Percentiles rank a stretch among this genome's conserved stretches.
phyloP scores from a whole-genome alignment of 352 stramenopile genomes.

The Pythium myriotylum region DNA sequence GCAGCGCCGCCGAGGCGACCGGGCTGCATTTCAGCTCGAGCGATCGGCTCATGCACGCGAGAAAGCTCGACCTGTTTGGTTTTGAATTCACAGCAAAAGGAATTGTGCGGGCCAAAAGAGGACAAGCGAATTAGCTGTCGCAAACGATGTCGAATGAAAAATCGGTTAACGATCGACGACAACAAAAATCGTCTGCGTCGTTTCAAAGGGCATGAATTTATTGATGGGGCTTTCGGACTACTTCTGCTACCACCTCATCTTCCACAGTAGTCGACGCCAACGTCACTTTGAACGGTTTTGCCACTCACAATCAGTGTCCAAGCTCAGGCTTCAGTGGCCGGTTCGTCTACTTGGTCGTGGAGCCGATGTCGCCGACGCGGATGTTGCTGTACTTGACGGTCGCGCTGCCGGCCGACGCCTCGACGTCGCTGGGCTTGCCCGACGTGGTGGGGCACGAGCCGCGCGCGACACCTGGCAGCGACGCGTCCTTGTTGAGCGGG shows the following conservation, averaged over 20 bases:
- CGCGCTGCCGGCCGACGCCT: slow-evolving; percentile 22
- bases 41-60: background rate
- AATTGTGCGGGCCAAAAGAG: background rate
- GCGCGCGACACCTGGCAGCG: slow-evolving; percentile 50
- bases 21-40: background rate
- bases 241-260: no score
- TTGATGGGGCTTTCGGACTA: no score
- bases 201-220: no score
- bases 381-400: slow-evolving; percentile 72
- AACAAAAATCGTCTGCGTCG: no score
- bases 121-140: no score
- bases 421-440: slow-evolving; percentile 4
- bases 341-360: slow-evolving; percentile 31
- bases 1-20: background rate
- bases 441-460: slow-evolving; percentile 54
- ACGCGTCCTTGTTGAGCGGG: slow-evolving; percentile 38
- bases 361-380: slow-evolving; percentile 61
- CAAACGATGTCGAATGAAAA: no score
- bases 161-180: no score
- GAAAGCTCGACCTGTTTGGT: background rate
- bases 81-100: background rate
- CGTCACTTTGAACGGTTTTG: no score
- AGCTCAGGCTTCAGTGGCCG: no score
- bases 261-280: no score
- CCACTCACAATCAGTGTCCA: no score